phyloP scores from a whole-genome alignment of 106 monocot species.

The Dendrobium officinale region DNA sequence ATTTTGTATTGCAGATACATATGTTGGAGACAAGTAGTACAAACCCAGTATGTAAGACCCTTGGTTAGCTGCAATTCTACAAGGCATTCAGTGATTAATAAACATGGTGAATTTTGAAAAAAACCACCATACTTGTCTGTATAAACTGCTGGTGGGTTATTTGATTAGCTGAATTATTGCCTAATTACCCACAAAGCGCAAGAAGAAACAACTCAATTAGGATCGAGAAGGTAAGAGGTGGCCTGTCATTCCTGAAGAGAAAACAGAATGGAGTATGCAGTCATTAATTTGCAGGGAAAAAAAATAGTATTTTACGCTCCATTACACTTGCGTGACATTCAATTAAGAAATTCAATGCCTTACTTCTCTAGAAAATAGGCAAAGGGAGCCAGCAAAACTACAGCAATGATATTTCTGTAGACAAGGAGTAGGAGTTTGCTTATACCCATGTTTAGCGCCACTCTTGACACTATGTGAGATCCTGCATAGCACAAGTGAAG shows the following conservation, averaged over 20 bases:
- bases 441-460: slow-evolving; percentile 84
- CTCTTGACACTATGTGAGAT: slow-evolving; percentile 74
- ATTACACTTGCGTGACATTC: too few species aligned
- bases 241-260: slow-evolving; percentile 56
- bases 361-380: slow-evolving; percentile 98
- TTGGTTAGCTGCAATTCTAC: slow-evolving; percentile 68
- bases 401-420: slow-evolving; percentile 87
- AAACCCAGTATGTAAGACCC: slow-evolving; percentile 77
- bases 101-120: background rate
- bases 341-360: background rate
- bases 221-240: slow-evolving; percentile 56
- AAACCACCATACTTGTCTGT: background rate
- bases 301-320: background rate
- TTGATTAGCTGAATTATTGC: background rate
- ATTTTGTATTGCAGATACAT: slow-evolving; percentile 17
- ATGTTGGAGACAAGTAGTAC: slow-evolving; percentile 74
- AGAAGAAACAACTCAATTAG: slow-evolving; percentile 60
- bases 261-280: background rate
- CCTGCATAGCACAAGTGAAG: slow-evolving; percentile 89
- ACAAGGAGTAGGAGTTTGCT: slow-evolving; percentile 89
- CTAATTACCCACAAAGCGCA: slow-evolving; percentile 61
- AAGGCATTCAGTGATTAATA: background rate
- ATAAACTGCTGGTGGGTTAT: too few species aligned
- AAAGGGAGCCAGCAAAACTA: slow-evolving; percentile 72
- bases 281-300: background rate